Evolutionary conservation across 1,139 yeast species (phyloP).

Genomic region (Hanseniaspora gamundiae): DNA sequence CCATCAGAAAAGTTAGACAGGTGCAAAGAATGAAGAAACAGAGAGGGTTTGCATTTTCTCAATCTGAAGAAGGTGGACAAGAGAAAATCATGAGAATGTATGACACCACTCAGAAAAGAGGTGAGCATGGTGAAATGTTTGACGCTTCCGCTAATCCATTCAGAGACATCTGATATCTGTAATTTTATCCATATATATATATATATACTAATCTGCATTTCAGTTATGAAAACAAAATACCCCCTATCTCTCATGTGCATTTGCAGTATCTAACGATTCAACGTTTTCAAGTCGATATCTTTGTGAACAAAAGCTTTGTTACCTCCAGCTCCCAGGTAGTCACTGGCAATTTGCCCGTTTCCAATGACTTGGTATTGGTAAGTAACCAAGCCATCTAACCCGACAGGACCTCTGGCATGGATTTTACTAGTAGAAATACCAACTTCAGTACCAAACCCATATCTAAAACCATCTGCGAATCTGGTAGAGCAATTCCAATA

Average conservation of each 20-base stretch:
- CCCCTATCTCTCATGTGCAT: background rate
- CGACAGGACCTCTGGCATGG: conserved; percentile 98
- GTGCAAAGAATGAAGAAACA: conserved; percentile 97
- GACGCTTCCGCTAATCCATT: conserved; percentile 27
- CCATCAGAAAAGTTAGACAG: conserved; percentile 93
- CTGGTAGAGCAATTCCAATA: conserved; percentile 96
- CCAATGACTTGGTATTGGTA: conserved; percentile 92
- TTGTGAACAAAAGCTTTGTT: conserved; percentile 65
- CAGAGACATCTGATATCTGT: conserved; percentile 12
- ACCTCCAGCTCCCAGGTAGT: conserved; percentile 91
- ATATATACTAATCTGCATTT: too few relatives aligned
- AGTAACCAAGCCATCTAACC: conserved; percentile 89
- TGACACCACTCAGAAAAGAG: conserved; percentile 67
- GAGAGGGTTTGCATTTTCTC: conserved; percentile 97
- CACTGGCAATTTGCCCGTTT: conserved; percentile 82
- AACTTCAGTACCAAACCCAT: conserved; percentile 97
- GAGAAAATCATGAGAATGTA: conserved; percentile 85
- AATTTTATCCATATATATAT: too few relatives aligned
- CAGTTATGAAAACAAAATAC: too few relatives aligned
- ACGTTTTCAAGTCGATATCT: conserved; percentile 31
- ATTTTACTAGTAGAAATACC: conserved; percentile 95
- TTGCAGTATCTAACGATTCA: conserved; percentile 3
- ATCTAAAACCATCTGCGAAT: conserved; percentile 96
- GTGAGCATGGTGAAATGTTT: conserved; percentile 40
- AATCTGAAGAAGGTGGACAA: conserved; percentile 87